These are phyloP conservation scores for Rhodosporidiobolus sp. DNA, from an alignment of 768 basidiomycete species.

Conservation along the genomic window DNA sequence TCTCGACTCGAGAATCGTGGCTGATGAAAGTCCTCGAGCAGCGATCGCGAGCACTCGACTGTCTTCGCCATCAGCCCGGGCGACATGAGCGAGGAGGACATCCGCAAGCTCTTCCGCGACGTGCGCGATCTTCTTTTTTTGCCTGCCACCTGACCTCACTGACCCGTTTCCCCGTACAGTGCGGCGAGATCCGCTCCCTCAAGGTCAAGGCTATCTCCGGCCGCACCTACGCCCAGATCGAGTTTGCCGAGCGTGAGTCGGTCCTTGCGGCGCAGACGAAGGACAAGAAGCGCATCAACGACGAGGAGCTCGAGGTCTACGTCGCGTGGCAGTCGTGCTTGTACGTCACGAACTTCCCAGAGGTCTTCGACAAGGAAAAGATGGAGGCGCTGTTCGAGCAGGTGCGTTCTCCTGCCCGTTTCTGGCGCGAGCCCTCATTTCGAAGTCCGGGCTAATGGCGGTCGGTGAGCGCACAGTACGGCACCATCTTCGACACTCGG, in stretches of 20 bases:
- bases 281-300: slow-evolving; percentile 82
- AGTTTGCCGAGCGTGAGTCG: slow-evolving; percentile 75
- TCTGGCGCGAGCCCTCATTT: no score
- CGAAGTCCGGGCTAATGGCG: background rate
- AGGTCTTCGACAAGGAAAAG: slow-evolving; percentile 69
- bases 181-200: slow-evolving; percentile 78
- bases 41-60: slow-evolving; percentile 92
- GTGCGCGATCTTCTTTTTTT: slow-evolving; percentile 54
- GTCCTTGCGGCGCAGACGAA: slow-evolving; percentile 85
- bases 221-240: slow-evolving; percentile 74
- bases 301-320: slow-evolving; percentile 75
- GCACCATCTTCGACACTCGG: slow-evolving; percentile 84
- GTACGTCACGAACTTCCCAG: slow-evolving; percentile 94
- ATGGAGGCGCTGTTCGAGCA: slow-evolving; percentile 73
- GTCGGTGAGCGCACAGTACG: slow-evolving; percentile 60
- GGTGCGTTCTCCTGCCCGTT: slow-evolving; percentile 54
- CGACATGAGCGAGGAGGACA: slow-evolving; percentile 60
- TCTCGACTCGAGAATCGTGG: background rate
- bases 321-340: slow-evolving; percentile 90
- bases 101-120: slow-evolving; percentile 77
- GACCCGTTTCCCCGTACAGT: slow-evolving; percentile 55
- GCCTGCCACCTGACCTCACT: background rate
- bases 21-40: slow-evolving; percentile 45
- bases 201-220: slow-evolving; percentile 66
- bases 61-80: slow-evolving; percentile 77